Evolutionary conservation across 2,329 filamentous ascomycete species (phyloP).

Genomic region (Fusarium dlaminii): DNA sequence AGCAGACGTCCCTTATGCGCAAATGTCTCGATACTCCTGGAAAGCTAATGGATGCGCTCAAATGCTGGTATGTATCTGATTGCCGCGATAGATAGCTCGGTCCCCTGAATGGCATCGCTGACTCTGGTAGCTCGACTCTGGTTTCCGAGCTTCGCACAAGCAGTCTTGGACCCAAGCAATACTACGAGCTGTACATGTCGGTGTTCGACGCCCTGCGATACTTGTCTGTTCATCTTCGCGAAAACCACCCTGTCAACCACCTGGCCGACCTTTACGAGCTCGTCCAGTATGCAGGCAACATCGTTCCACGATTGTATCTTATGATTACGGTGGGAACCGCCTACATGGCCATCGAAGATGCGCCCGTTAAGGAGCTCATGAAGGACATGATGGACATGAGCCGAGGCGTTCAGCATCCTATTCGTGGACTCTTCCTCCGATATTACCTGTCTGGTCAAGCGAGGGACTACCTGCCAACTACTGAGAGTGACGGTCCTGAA

Average conservation of each 20-base stretch:
- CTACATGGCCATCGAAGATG: constrained; percentile 98
- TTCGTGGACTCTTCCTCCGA: constrained; percentile 91
- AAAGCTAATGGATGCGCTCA: constrained; percentile 99
- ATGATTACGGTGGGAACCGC: constrained; percentile 99
- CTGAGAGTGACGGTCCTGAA: constrained; percentile 88
- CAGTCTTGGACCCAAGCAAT: constrained; percentile 97
- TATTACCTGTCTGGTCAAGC: constrained; percentile 98
- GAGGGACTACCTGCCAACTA: constrained; percentile 84
- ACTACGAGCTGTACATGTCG: constrained; percentile 99
- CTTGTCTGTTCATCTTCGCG: constrained; percentile 93
- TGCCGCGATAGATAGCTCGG: not conserved
- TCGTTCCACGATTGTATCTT: constrained; percentile 93
- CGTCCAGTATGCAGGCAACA: constrained; percentile 98
- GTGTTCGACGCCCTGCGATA: constrained; percentile 98
- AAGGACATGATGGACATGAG: constrained; percentile 99
- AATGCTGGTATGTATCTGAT: constrained; percentile 84
- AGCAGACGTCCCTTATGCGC: constrained; percentile 97
- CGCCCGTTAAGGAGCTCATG: constrained; percentile 99
- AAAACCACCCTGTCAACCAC: constrained; percentile 97
- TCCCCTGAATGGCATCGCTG: constrained; percentile 21
- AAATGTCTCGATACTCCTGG: constrained; percentile 96
- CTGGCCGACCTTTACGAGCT: constrained; percentile 97
- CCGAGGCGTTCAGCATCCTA: constrained; percentile 94
- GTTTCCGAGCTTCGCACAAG: constrained; percentile 98
- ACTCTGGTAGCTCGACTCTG: constrained; percentile 80